Percentiles rank a stretch among this genome's conserved stretches.
These are phyloP conservation scores for Xylaria multiplex DNA, from an alignment of 2,329 filamentous ascomycete species.

Conservation along the genomic window DNA sequence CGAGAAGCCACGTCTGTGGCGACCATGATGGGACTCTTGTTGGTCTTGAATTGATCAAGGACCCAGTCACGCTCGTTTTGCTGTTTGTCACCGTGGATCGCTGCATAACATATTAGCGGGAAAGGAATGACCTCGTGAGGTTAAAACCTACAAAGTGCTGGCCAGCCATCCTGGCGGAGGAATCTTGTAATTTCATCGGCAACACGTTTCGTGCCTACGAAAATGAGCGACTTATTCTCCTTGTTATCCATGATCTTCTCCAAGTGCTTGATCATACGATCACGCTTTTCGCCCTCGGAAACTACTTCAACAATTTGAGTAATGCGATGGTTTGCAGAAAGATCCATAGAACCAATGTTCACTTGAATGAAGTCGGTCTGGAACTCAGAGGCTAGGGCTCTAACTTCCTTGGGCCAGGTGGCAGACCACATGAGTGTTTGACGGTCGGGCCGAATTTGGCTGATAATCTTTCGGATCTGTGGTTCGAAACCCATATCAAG, in stretches of 20 bases:
- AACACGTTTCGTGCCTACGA: conserved; percentile 92
- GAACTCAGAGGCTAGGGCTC: conserved; percentile 89
- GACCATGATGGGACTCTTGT: conserved; percentile 99
- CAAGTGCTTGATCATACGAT: conserved; percentile 95
- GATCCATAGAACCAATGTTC: conserved; percentile 96
- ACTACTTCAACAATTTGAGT: conserved; percentile 98
- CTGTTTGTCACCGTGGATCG: conserved; percentile 99
- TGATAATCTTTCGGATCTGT: conserved; percentile 98
- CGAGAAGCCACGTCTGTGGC: conserved; percentile 99
- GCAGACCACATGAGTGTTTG: conserved; percentile 99
- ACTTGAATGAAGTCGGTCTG: conserved; percentile 97
- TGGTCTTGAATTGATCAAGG: conserved; percentile 98
- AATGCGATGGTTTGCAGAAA: conserved; percentile 97
- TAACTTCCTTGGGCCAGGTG: conserved; percentile 98
- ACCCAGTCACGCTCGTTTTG: conserved; percentile 99
- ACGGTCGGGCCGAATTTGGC: conserved; percentile 96
- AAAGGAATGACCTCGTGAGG: conserved; percentile 54
- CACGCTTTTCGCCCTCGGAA: conserved; percentile 96
- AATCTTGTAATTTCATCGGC: conserved; percentile 98
- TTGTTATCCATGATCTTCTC: conserved; percentile 99
- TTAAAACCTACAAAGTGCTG: conserved; percentile 83
- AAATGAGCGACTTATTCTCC: conserved; percentile 93
- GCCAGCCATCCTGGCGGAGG: conserved; percentile 97
- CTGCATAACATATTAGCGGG: conserved; percentile 61
- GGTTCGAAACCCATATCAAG: conserved; percentile 99